Percentiles rank a stretch among this genome's conserved stretches.
Conservation (phyloP, 75 land plant species). For the Isoetes taiwanensis region DNA sequence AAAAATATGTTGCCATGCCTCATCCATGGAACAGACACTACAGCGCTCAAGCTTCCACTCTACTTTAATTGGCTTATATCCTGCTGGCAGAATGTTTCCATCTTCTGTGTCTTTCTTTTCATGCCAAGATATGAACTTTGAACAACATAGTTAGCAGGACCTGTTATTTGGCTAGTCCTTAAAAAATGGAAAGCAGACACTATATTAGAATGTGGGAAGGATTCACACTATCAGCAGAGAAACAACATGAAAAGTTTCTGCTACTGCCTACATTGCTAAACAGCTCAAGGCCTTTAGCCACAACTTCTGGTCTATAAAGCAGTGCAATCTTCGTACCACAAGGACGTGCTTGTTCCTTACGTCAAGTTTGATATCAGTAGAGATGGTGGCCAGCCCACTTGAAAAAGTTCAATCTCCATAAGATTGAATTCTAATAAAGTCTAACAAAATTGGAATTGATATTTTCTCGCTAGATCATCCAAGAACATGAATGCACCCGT, state of each 20-base stretch:
- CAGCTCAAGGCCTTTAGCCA: too few relatives aligned
- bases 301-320: too few relatives aligned
- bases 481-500: slow-evolving; percentile 80
- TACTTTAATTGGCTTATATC: slow-evolving; percentile 67
- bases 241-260: too few relatives aligned
- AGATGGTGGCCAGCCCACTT: slow-evolving; percentile 35
- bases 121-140: slow-evolving; percentile 26
- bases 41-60: slow-evolving; percentile 90
- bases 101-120: slow-evolving; percentile 21
- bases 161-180: too few relatives aligned
- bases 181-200: too few relatives aligned
- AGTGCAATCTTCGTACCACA: too few relatives aligned
- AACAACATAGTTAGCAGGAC: too few relatives aligned
- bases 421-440: slow-evolving; percentile 56
- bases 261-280: too few relatives aligned
- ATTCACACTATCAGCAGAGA: too few relatives aligned
- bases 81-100: slow-evolving; percentile 36
- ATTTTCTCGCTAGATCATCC: slow-evolving; percentile 59
- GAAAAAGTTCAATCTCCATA: slow-evolving; percentile 54
- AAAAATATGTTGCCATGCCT: slow-evolving; percentile 23
- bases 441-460: slow-evolving; percentile 40
- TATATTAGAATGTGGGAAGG: too few relatives aligned
- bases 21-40: slow-evolving; percentile 88
- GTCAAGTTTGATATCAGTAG: slow-evolving; percentile 47
- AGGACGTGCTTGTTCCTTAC: slow-evolving; percentile 57